A percentile compares a stretch with the other conserved stretches of the same genome.
phyloP scores from a whole-genome alignment of 108 stramenopile species.

The Phaeodactylum tricornutum region DNA sequence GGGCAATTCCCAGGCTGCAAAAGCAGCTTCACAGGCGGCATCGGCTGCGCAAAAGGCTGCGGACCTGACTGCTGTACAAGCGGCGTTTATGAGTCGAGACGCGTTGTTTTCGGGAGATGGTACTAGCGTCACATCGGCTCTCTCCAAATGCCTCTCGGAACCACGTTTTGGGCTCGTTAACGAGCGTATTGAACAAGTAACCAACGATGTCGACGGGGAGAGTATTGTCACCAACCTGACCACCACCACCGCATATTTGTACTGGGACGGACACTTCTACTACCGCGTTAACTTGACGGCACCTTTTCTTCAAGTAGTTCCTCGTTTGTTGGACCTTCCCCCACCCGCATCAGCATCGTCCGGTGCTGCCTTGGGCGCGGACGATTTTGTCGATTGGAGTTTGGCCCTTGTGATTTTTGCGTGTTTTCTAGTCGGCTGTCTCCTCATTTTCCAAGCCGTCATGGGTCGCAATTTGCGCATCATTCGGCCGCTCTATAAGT shows the following conservation, averaged over 20 bases:
- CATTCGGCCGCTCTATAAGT: conserved; percentile 13
- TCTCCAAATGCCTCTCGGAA: conserved; percentile 54
- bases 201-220: too few species aligned
- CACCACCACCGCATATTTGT: conserved; percentile 44
- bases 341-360: conserved; percentile 3
- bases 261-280: conserved; percentile 56
- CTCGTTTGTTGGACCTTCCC: conserved; percentile 16
- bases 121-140: conserved; percentile 35
- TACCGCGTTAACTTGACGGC: conserved; percentile 57
- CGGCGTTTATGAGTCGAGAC: conserved; percentile 34
- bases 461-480: conserved; percentile 17
- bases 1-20: conserved; percentile 25
- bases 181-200: conserved; percentile 20
- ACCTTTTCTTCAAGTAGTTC: conserved; percentile 45
- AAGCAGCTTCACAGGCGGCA: conserved; percentile 26
- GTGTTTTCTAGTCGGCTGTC: conserved; percentile 11
- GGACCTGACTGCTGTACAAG: conserved; percentile 45
- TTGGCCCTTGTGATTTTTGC: conserved; percentile 26
- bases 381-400: conserved; percentile 33
- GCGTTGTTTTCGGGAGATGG: conserved; percentile 67
- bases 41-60: conserved; percentile 61
- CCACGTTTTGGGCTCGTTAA: conserved; percentile 49
- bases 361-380: conserved; percentile 8
- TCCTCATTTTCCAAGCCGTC: conserved; percentile 30
- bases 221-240: too few species aligned